phyloP scores from a whole-genome alignment of 331 rosid species.

The Spiraea crenata region DNA sequence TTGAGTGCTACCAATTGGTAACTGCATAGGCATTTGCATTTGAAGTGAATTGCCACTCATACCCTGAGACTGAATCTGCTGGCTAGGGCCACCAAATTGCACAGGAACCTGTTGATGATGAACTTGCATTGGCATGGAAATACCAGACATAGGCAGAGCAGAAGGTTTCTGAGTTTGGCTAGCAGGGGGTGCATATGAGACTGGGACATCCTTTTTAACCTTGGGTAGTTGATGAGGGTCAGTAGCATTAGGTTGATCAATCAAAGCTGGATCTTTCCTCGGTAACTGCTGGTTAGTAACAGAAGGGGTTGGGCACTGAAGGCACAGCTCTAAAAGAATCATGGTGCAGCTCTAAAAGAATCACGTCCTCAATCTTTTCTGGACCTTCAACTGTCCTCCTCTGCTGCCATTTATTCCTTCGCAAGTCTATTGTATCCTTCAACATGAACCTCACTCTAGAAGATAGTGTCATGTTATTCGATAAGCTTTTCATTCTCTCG shows the following conservation, averaged over 20 bases:
- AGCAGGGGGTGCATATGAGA: conserved; percentile 38
- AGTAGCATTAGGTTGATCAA: conserved; percentile 39
- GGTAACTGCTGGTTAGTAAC: conserved; percentile 66
- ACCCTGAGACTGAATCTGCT: conserved; percentile 76
- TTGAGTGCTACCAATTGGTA: conserved; percentile 68
- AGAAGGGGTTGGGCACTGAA: no score
- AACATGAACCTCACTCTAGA: conserved; percentile 93
- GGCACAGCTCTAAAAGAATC: no score
- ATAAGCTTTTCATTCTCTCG: conserved; percentile 54
- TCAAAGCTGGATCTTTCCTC: conserved; percentile 51
- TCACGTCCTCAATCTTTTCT: conserved; percentile 87
- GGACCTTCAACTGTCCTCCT: conserved; percentile 94
- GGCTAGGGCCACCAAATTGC: conserved; percentile 75
- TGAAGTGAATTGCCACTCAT: conserved; percentile 61
- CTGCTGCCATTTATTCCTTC: conserved; percentile 90
- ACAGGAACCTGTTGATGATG: conserved; percentile 64
- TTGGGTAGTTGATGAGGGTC: conserved; percentile 46
- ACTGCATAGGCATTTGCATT: conserved; percentile 53
- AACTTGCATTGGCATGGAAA: conserved; percentile 58
- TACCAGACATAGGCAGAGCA: conserved; percentile 53
- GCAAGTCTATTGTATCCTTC: conserved; percentile 78
- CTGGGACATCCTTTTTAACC: conserved; percentile 54
- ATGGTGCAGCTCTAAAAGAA: no score
- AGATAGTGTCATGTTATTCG: conserved; percentile 74
- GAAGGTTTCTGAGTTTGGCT: conserved; percentile 69